Evolutionary conservation across 129 eudicot species (phyloP).

Genomic region (Centella asiatica): DNA sequence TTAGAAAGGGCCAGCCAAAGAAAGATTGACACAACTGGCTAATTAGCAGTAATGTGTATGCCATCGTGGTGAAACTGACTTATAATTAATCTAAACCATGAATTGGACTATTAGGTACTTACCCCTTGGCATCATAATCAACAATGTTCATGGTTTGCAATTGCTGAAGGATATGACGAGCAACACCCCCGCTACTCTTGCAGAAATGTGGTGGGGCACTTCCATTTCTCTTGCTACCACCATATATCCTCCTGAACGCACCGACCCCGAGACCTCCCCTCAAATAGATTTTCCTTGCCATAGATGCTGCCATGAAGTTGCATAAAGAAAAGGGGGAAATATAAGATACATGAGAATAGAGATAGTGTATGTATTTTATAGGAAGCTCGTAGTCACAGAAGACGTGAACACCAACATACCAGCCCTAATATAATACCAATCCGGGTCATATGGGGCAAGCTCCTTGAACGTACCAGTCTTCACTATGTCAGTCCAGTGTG

Average conservation of each 20-base stretch:
- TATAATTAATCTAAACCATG: too few relatives aligned
- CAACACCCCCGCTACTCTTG: slow-evolving; percentile 63
- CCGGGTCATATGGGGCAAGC: slow-evolving; percentile 70
- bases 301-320: slow-evolving; percentile 38
- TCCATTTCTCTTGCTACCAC: slow-evolving; percentile 74
- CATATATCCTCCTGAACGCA: slow-evolving; percentile 57
- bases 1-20: too few relatives aligned
- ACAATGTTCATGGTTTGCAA: slow-evolving; percentile 55
- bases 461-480: slow-evolving; percentile 65
- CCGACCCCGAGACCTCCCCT: slow-evolving; percentile 82
- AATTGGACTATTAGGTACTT: slow-evolving; percentile 11
- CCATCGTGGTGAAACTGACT: too few relatives aligned
- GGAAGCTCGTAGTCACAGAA: neutral
- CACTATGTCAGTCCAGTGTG: slow-evolving; percentile 72
- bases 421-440: slow-evolving; percentile 73
- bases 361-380: neutral
- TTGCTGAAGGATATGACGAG: slow-evolving; percentile 70
- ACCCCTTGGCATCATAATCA: slow-evolving; percentile 77
- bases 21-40: too few relatives aligned
- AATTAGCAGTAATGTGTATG: too few relatives aligned
- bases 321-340: neutral
- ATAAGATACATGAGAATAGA: neutral
- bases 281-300: slow-evolving; percentile 73
- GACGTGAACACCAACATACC: slow-evolving; percentile 20
- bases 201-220: slow-evolving; percentile 73